Evolutionary conservation across 257 asterid genomes (phyloP).

Genomic region (Rhazya stricta): DNA sequence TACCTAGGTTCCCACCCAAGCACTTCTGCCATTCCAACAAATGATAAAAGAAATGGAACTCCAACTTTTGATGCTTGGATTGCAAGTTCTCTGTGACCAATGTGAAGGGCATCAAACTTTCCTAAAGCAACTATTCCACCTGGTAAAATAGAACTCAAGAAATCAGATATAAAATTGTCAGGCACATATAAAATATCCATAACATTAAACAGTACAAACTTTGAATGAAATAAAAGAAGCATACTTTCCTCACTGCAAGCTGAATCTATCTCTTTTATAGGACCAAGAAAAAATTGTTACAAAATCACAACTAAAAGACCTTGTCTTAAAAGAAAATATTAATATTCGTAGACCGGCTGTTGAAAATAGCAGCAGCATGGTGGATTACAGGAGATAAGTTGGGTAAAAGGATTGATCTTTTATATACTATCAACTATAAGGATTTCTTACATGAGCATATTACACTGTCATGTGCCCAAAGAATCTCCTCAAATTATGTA

Average conservation of each 20-base stretch:
- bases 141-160: conserved; percentile 24
- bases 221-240: neutral
- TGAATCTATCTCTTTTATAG: neutral
- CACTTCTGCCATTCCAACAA: conserved; percentile 89
- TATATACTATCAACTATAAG: neutral
- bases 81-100: conserved; percentile 96
- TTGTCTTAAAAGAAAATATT: neutral
- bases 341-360: neutral
- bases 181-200: neutral
- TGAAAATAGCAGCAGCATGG: neutral
- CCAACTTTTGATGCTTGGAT: conserved; percentile 88
- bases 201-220: neutral
- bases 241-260: neutral
- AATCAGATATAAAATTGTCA: neutral
- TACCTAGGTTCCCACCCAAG: conserved; percentile 98
- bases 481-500: neutral
- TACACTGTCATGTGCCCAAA: no score
- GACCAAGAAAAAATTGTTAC: neutral
- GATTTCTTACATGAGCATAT: neutral
- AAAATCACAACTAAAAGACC: neutral
- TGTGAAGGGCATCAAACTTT: conserved; percentile 96
- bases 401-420: neutral
- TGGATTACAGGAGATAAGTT: neutral
- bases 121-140: conserved; percentile 97
- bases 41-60: conserved; percentile 72